phyloP scores from a whole-genome alignment of 495 filamentous ascomycete genomes.

The Penicillium dipodomyicola region DNA sequence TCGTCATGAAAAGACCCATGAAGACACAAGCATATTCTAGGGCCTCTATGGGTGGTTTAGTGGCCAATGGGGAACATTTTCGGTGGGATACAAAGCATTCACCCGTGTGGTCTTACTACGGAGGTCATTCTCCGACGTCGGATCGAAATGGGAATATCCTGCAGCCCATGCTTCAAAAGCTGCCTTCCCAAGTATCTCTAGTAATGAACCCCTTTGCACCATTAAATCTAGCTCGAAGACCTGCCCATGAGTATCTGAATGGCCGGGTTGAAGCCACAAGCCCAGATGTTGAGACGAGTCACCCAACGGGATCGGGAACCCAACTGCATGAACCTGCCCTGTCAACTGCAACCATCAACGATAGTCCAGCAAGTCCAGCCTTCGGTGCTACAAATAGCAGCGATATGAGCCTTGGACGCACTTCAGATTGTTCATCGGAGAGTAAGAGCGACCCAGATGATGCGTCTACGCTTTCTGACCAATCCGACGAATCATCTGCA shows the following conservation, averaged over 20 bases:
- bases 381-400: neutral
- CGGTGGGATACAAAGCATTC: neutral
- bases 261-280: neutral
- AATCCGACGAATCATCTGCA: constrained; percentile 13
- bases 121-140: neutral
- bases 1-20: constrained; percentile 33
- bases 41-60: constrained; percentile 18
- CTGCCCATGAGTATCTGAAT: neutral
- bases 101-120: neutral
- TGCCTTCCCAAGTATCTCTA: neutral
- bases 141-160: neutral
- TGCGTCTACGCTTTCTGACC: constrained; percentile 15
- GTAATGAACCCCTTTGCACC: neutral
- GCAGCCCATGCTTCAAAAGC: neutral
- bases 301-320: neutral
- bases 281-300: neutral
- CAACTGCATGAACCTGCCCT: neutral
- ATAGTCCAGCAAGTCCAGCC: neutral
- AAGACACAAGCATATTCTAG: constrained; percentile 17
- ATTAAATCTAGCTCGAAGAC: neutral
- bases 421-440: constrained; percentile 12
- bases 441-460: constrained; percentile 12
- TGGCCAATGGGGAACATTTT: constrained; percentile 15
- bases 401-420: neutral
- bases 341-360: neutral